Percentiles rank a stretch among this genome's conserved stretches.
Evolutionary conservation across 805 yeast species (phyloP).

Genomic region (Komagataella phaffii): DNA sequence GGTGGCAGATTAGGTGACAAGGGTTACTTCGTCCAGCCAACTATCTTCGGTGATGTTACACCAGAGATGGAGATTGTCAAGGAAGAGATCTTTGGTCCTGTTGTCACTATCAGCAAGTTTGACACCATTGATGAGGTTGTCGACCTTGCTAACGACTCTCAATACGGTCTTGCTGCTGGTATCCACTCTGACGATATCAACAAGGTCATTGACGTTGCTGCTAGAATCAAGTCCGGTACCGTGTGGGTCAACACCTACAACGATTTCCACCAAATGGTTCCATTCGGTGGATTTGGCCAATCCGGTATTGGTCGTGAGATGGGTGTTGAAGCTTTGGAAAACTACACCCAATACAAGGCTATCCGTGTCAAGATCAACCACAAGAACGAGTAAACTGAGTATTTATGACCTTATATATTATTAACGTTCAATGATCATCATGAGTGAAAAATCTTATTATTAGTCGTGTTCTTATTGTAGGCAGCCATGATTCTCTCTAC

Average conservation of each 20-base stretch:
- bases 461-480: background rate
- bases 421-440: background rate
- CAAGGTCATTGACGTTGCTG: constrained; percentile 55
- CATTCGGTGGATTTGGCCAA: constrained; percentile 60
- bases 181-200: constrained; percentile 60
- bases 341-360: constrained; percentile 54
- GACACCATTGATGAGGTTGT: constrained; percentile 63
- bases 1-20: constrained; percentile 63
- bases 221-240: constrained; percentile 63
- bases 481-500: background rate
- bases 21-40: constrained; percentile 70
- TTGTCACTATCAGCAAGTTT: constrained; percentile 65
- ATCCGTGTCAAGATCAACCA: constrained; percentile 28
- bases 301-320: constrained; percentile 65
- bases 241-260: constrained; percentile 71
- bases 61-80: constrained; percentile 63
- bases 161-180: constrained; percentile 83
- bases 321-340: constrained; percentile 55
- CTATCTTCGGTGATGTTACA: constrained; percentile 72
- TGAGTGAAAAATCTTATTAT: background rate
- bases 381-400: background rate
- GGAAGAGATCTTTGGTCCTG: constrained; percentile 92
- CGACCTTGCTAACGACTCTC: constrained; percentile 59
- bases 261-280: constrained; percentile 53
- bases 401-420: background rate